Conservation (phyloP, 129 eudicot genomes). For the Gnaphalium uliginosum region DNA sequence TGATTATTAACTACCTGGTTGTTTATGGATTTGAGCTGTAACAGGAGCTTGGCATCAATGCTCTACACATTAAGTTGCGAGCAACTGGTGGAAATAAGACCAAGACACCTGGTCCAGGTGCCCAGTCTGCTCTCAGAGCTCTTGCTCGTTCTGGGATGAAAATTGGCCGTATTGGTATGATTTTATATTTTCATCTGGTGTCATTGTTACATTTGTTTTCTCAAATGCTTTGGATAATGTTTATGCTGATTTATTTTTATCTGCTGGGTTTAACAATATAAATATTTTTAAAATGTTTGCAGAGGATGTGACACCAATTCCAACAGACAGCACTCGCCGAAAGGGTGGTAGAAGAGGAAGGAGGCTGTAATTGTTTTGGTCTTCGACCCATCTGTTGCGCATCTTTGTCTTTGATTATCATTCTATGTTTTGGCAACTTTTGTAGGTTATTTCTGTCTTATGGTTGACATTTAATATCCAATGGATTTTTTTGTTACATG, state of each 20-base stretch:
- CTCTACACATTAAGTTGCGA: constrained; percentile 59
- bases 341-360: constrained; percentile 63
- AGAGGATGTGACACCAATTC: constrained; percentile 64
- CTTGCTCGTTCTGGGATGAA: constrained; percentile 67
- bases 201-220: not conserved
- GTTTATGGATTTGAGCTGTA: not conserved
- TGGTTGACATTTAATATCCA: not conserved
- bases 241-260: not conserved
- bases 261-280: too few species aligned
- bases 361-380: constrained; percentile 37
- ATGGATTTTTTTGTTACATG: not conserved
- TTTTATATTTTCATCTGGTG: not conserved
- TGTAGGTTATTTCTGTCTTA: not conserved
- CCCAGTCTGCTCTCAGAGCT: constrained; percentile 63
- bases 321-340: constrained; percentile 58
- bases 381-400: not conserved
- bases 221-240: not conserved
- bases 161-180: constrained; percentile 50
- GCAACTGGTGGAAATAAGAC: constrained; percentile 66
- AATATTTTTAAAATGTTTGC: constrained; percentile 5
- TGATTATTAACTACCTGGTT: not conserved
- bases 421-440: constrained; percentile 4
- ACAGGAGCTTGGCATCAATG: constrained; percentile 64
- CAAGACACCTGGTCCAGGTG: constrained; percentile 66
- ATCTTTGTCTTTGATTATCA: not conserved